Evolutionary conservation across 805 yeast species (phyloP).

Genomic region (Starmerella vaccinii): DNA sequence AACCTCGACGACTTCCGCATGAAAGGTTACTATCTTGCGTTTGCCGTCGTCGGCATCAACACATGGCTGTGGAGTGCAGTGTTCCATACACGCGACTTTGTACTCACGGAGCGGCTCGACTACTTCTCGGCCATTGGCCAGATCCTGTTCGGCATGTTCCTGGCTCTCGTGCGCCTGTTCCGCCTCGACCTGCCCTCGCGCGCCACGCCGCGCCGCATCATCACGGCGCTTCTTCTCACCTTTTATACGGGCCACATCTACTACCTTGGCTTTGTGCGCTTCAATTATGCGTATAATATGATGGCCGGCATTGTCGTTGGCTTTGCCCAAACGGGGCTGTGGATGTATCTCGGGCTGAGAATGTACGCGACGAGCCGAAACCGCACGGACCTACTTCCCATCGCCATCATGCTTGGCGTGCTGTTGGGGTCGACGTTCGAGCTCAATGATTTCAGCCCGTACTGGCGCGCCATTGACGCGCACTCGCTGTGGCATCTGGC

Average conservation of each 20-base stretch:
- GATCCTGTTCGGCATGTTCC: conserved; percentile 69
- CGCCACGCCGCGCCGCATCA: conserved; percentile 28
- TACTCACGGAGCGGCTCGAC: conserved; percentile 73
- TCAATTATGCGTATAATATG: conserved; percentile 95
- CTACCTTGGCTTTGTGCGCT: conserved; percentile 51
- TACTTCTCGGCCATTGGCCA: conserved; percentile 90
- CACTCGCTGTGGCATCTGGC: conserved; percentile 91
- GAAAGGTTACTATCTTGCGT: conserved; percentile 35
- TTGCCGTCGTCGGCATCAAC: conserved; percentile 57
- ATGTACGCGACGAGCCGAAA: conserved; percentile 13
- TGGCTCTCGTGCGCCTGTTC: conserved; percentile 50
- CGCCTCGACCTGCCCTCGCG: conserved; percentile 41
- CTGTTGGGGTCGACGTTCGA: conserved; percentile 78
- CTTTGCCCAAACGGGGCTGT: conserved; percentile 53
- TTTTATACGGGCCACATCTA: conserved; percentile 57
- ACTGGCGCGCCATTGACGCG: conserved; percentile 65
- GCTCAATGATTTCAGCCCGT: conserved; percentile 76
- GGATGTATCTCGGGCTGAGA: conserved; percentile 34
- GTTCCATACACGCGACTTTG: conserved; percentile 78
- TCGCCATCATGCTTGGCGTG: conserved; percentile 43
- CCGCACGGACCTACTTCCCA: conserved; percentile 43
- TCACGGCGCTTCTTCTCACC: conserved; percentile 31
- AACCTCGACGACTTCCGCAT: conserved; percentile 25
- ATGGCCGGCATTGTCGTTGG: conserved; percentile 76
- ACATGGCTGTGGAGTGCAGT: conserved; percentile 85